Base-by-base conservation (phyloP, 2,329 filamentous ascomycete species). In the Monosporascus sp. region DNA sequence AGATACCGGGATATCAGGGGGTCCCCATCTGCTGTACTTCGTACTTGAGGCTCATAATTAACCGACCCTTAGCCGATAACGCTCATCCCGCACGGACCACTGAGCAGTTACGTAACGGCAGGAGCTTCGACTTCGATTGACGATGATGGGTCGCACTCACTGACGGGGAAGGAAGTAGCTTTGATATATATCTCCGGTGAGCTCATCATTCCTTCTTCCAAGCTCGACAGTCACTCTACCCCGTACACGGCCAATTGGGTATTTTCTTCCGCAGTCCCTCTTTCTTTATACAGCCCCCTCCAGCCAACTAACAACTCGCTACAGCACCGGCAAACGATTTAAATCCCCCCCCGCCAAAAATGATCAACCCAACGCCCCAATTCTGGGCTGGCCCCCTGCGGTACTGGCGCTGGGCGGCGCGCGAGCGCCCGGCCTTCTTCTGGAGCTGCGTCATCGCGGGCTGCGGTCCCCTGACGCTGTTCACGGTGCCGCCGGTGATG, bases 341-440 rank as follows among this genome's bases (percentile, higher is more conserved):
- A 31, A 11, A 4, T 1, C 14, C 4, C 3, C 27, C 27, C 9
- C 27, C 27, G 9, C 41, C 31, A 53, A 75, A 60, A 58, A 91
- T 91, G 87, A 80, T 82, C 58, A 65, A 73, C 65, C 63, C 79
- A 55, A 78, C 81, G 52, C 87, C 90, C 64, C 79, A 80, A 65
- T 97, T 99, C 87, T 97, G 88, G 84, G 81, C 84, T 61, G 80
- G 82, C 55, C 94, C 94, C 59, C 67, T 95, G 70, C 85, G 85
- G 65, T 97, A 96, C 84, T 75, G 89, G 66, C 87, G 87, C 73
- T 97, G 92, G 90, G 85, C 91, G 50, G 81, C 89, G 49, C 87
- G 90, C 75, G 87, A 94, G 73, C 89, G 88, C 71, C 94, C 94
- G 49, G 91, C 91, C 55, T 88, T 91, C 76, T 96, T 97, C 80